Evolutionary conservation across 768 basidiomycete species (phyloP).

Genomic region (Tulasnella calospora): DNA sequence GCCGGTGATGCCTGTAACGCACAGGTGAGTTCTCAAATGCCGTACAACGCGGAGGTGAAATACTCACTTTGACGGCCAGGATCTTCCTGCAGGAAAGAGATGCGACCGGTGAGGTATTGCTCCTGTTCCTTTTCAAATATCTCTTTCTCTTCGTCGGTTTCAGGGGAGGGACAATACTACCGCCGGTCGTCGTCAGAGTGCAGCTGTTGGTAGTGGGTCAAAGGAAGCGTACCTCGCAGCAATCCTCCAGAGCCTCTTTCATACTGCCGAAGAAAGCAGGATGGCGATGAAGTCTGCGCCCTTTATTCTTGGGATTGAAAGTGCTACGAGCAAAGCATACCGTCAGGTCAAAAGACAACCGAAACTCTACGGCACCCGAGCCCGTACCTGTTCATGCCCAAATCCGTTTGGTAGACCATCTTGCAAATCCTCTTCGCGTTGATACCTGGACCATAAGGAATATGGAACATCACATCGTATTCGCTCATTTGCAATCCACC

Average conservation of each 20-base stretch:
- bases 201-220: background rate
- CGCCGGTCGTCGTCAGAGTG: background rate
- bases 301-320: constrained; percentile 61
- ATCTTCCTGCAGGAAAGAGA: constrained; percentile 41
- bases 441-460: constrained; percentile 61
- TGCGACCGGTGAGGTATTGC: constrained; percentile 50
- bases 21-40: constrained; percentile 55
- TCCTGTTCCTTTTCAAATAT: constrained; percentile 53
- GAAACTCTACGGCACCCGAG: background rate
- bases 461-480: constrained; percentile 54
- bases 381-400: constrained; percentile 25
- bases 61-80: background rate
- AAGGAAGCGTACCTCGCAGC: constrained; percentile 48
- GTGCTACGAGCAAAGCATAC: constrained; percentile 38
- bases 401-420: constrained; percentile 53
- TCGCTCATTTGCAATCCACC: constrained; percentile 52
- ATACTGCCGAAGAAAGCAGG: constrained; percentile 59
- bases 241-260: constrained; percentile 54
- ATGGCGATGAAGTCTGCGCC: constrained; percentile 55
- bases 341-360: background rate
- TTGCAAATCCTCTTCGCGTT: constrained; percentile 53
- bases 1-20: constrained; percentile 59
- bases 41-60: background rate
- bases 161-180: constrained; percentile 54
- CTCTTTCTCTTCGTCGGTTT: constrained; percentile 51